Conservation (phyloP, 2,329 filamentous ascomycete genomes). For the Claviceps paspali region DNA sequence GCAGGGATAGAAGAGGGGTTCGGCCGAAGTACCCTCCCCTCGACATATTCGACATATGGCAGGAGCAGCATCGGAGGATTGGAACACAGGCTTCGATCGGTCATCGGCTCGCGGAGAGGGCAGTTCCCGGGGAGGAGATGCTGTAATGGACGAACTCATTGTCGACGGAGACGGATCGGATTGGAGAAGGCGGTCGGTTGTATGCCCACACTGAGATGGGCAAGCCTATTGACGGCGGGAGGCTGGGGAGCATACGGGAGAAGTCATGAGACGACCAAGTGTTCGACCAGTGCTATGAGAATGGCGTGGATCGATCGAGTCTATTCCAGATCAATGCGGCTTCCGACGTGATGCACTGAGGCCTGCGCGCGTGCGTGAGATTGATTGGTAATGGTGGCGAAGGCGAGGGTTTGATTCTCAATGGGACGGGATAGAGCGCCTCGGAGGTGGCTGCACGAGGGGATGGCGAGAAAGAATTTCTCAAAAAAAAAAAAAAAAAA, state of each 20-base stretch:
- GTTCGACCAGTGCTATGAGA: not conserved
- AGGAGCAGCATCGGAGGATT: slow-evolving; percentile 22
- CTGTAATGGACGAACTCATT: slow-evolving; percentile 3
- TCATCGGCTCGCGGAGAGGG: slow-evolving; percentile 13
- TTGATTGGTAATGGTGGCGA: no score
- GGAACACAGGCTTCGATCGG: slow-evolving; percentile 5
- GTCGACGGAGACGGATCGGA: not conserved
- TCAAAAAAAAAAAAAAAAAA: no score
- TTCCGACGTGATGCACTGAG: not conserved
- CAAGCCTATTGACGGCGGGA: slow-evolving; percentile 3
- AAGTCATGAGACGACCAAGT: slow-evolving; percentile 4
- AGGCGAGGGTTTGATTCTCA: not conserved
- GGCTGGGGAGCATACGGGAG: not conserved
- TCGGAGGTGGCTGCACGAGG: not conserved
- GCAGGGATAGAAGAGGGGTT: slow-evolving; percentile 93
- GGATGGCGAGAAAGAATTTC: no score
- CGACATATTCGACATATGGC: slow-evolving; percentile 97
- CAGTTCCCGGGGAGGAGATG: slow-evolving; percentile 1
- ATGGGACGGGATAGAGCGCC: not conserved
- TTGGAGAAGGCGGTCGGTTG: slow-evolving; percentile 6
- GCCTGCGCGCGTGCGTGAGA: not conserved
- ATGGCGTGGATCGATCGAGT: not conserved
- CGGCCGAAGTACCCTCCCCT: slow-evolving; percentile 65
- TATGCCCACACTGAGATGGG: slow-evolving; percentile 4
- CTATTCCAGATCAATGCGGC: not conserved